Base-by-base conservation (phyloP, 2,329 filamentous ascomycete genomes). In the Westerdykella sp. region DNA sequence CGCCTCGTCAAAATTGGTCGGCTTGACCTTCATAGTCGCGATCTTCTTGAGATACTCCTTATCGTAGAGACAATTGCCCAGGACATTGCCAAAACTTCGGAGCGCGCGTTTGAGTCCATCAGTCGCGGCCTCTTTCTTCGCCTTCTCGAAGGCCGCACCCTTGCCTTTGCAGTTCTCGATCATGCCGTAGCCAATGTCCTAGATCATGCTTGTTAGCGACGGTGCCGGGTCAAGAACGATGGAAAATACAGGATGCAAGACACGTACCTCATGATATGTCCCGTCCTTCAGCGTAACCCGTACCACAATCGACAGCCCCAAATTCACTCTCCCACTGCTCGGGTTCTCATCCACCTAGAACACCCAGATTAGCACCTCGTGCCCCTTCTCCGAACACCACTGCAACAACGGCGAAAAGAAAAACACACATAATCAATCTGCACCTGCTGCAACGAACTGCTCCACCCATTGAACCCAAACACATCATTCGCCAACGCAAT, bases 51-150 rank as follows among this genome's bases (percentile, higher is more conserved):
- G 74, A 63, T 95, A 98, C 48, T 91, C 83, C 68, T 96, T 95
- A 71, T 98, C 93, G 69, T 98, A 97, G 46, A 98, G 83, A 73
- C 93, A 98, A 63, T 97, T 98, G n/a, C 93, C 93, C 42, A 98
- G 74, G 13, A 97, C 85, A 57, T 97, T 97, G 46, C 93, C 93
- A 68, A 98, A 98, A 50, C 83, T 96, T 46, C 91, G 79, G 58
- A 98, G 65, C 1, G 93, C 81, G 53, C 93, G 79, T 69, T 98
- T 98, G 62, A 98, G 65, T 1, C 83, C 93, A 69, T 98, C 93
- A 9, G 94, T 97, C 2, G 89, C 94, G 6, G 88, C 94, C 71
- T 97, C 90, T 66, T 98, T 98, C 73, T 97, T 98, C 1, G 93
- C 90, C 69, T 98, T 98, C 66, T 98, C 93, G 59, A 97, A 98